phyloP scores from a whole-genome alignment of 1,284 basidiomycete genomes.

The Chondrostereum purpureum region DNA sequence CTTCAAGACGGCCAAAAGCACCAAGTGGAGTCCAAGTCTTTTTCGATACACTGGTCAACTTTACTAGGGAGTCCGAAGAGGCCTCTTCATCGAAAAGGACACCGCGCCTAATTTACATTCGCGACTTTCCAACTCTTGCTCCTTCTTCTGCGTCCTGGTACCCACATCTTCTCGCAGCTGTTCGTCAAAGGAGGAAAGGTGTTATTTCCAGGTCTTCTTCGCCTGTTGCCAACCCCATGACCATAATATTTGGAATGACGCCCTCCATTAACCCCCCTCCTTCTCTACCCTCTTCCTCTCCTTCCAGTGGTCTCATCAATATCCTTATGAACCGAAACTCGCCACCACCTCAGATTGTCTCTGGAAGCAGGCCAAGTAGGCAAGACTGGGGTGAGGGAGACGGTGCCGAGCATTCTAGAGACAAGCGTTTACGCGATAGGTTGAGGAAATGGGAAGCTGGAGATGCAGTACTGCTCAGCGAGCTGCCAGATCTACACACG shows the following conservation, averaged over 20 bases:
- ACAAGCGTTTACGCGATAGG: slow-evolving; percentile 60
- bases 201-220: slow-evolving; percentile 48
- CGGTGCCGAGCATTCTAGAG: slow-evolving; percentile 55
- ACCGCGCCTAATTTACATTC: slow-evolving; percentile 78
- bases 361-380: slow-evolving; percentile 22
- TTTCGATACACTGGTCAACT: slow-evolving; percentile 69
- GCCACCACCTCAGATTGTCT: slow-evolving; percentile 16
- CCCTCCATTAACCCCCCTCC: slow-evolving; percentile 56
- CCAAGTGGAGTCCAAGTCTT: slow-evolving; percentile 58
- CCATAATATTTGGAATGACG: slow-evolving; percentile 78
- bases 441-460: slow-evolving; percentile 66
- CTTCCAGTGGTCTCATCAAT: slow-evolving; percentile 33
- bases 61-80: slow-evolving; percentile 33
- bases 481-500: slow-evolving; percentile 48
- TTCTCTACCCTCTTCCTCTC: slow-evolving; percentile 20
- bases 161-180: slow-evolving; percentile 67
- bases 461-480: slow-evolving; percentile 47
- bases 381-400: slow-evolving; percentile 62
- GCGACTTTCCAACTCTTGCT: slow-evolving; percentile 73
- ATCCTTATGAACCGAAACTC: slow-evolving; percentile 32
- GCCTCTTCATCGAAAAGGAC: slow-evolving; percentile 23
- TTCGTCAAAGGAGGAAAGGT: slow-evolving; percentile 64
- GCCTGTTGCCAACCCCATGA: slow-evolving; percentile 61
- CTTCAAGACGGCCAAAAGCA: slow-evolving; percentile 34
- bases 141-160: slow-evolving; percentile 74